phyloP scores from a whole-genome alignment of 2,329 filamentous ascomycete species.

The Xylariaceae sp. region DNA sequence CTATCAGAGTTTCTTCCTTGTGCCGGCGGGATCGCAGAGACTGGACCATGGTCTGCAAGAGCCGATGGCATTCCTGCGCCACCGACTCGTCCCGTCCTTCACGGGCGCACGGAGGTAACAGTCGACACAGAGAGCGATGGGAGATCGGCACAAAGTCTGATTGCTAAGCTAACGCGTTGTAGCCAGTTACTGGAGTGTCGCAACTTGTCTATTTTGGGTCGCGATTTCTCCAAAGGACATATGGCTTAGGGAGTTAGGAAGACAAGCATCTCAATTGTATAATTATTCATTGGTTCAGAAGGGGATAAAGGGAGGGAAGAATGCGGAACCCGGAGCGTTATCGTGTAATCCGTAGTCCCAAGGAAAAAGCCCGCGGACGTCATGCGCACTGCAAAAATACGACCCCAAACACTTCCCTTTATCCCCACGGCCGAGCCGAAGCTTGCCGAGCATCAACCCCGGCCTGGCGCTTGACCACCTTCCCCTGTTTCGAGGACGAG shows the following conservation, averaged over 20 bases:
- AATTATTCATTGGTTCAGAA: too few relatives aligned
- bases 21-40: conserved; percentile 48
- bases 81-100: conserved; percentile 16
- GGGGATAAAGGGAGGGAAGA: too few relatives aligned
- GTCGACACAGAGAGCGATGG: conserved; percentile 11
- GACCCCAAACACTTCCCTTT: conserved; percentile 8
- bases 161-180: not conserved
- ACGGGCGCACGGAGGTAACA: not conserved
- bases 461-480: not conserved
- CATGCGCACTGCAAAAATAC: conserved; percentile 20
- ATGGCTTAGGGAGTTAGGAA: not conserved
- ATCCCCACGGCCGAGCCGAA: conserved; percentile 22
- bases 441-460: conserved; percentile 25
- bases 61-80: conserved; percentile 51
- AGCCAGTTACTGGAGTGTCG: not conserved
- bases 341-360: not conserved
- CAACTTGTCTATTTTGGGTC: too few relatives aligned
- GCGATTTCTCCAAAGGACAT: too few relatives aligned
- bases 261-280: not conserved
- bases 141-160: not conserved
- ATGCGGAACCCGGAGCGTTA: conserved; percentile 2
- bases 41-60: conserved; percentile 54
- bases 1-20: conserved; percentile 31
- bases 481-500: conserved; percentile 53
- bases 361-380: conserved; percentile 22